These are phyloP conservation scores for Cynanchum wilfordii DNA, from an alignment of 257 asterid genomes.

Conservation along the genomic window DNA sequence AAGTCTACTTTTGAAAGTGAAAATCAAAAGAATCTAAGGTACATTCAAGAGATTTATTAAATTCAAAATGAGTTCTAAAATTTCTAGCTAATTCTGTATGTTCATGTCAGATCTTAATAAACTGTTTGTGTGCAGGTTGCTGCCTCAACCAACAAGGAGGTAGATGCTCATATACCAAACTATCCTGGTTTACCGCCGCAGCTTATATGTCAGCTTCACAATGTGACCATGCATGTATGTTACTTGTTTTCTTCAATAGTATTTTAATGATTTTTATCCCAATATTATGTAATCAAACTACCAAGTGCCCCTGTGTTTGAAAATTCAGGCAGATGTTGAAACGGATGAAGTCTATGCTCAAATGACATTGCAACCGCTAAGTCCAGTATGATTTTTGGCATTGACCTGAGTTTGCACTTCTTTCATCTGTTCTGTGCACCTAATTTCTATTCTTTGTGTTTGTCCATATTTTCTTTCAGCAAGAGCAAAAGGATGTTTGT, in stretches of 20 bases:
- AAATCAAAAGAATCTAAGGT: not conserved
- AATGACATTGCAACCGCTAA: conserved; percentile 92
- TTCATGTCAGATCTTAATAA: not conserved
- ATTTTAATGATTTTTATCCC: not conserved
- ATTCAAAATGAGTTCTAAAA: not conserved
- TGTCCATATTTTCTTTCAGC: conserved; percentile 33
- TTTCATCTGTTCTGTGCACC: conserved; percentile 8
- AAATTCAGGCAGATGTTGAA: conserved; percentile 84
- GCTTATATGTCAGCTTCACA: conserved; percentile 93
- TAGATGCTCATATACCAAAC: conserved; percentile 68
- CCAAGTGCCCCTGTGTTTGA: not conserved
- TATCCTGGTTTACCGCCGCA: conserved; percentile 93
- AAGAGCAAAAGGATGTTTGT: conserved; percentile 94
- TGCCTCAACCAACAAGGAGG: conserved; percentile 94
- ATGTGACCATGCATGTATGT: conserved; percentile 92
- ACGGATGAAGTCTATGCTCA: conserved; percentile 96
- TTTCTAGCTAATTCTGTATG: not conserved
- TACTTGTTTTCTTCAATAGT: not conserved
- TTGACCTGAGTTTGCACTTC: conserved; percentile 8
- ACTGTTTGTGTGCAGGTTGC: conserved; percentile 50
- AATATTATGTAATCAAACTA: not conserved
- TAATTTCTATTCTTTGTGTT: conserved; percentile 5
- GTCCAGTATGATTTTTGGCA: conserved; percentile 45
- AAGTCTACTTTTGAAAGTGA: not conserved
- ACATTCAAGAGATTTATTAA: not conserved